Evolutionary conservation across 768 basidiomycete species (phyloP).

Genomic region (Rossbeevera mucosa): DNA sequence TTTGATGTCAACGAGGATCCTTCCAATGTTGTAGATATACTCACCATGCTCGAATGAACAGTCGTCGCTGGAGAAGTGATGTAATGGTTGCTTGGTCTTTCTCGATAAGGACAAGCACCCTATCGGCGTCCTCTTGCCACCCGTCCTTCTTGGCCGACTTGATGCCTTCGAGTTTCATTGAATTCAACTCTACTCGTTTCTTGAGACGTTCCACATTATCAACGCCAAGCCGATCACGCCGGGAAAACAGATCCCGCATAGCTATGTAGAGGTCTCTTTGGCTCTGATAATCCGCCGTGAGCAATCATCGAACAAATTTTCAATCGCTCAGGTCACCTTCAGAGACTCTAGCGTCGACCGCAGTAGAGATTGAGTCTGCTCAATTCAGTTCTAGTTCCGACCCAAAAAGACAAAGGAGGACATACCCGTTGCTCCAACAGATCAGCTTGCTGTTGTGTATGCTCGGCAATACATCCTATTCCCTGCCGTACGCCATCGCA

Average conservation of each 20-base stretch:
- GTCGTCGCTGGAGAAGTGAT: slow-evolving; percentile 67
- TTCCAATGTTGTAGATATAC: slow-evolving; percentile 17
- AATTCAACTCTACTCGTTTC: slow-evolving; percentile 76
- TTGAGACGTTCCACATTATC: slow-evolving; percentile 86
- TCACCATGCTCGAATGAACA: slow-evolving; percentile 85
- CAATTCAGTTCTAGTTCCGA: background rate
- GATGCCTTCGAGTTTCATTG: slow-evolving; percentile 71
- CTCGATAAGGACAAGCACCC: slow-evolving; percentile 65
- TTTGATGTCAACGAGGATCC: slow-evolving; percentile 5
- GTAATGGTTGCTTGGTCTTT: slow-evolving; percentile 81
- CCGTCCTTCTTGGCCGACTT: slow-evolving; percentile 69
- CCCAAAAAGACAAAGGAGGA: slow-evolving; percentile 5
- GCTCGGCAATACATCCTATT: slow-evolving; percentile 58
- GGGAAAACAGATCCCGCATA: slow-evolving; percentile 78
- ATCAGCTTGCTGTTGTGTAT: slow-evolving; percentile 70
- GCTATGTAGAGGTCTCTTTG: slow-evolving; percentile 87
- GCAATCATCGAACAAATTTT: slow-evolving; percentile 5
- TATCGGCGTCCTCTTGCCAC: slow-evolving; percentile 85
- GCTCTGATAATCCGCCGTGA: slow-evolving; percentile 36
- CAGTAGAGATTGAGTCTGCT: slow-evolving; percentile 57
- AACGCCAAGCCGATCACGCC: slow-evolving; percentile 83
- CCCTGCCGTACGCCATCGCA: slow-evolving; percentile 75
- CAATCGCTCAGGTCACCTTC: slow-evolving; percentile 46
- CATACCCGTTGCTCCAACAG: slow-evolving; percentile 68
- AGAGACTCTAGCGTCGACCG: slow-evolving; percentile 71